Conservation (phyloP, 441 rosid genomes). For the Erodium trifolium region DNA sequence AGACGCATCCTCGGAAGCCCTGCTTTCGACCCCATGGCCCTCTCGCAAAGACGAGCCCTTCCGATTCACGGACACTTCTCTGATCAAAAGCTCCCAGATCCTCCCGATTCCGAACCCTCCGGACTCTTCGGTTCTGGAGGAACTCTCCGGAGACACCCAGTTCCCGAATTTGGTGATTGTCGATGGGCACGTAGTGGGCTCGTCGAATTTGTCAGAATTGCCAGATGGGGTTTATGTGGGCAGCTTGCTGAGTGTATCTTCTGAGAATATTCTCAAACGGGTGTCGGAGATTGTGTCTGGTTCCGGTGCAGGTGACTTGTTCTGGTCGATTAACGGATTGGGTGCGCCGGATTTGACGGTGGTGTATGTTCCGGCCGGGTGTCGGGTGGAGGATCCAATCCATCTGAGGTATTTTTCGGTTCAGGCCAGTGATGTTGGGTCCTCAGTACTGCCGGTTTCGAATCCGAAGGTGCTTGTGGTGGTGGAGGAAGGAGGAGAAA, state of each 20-base stretch:
- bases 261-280: conserved; percentile 34
- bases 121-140: conserved; percentile 16
- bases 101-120: conserved; percentile 50
- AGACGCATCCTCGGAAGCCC: conserved; percentile 52
- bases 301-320: conserved; percentile 68
- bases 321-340: conserved; percentile 79
- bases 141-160: conserved; percentile 30
- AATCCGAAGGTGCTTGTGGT: conserved; percentile 79
- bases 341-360: conserved; percentile 84
- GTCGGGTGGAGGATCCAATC: conserved; percentile 54
- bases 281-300: conserved; percentile 36
- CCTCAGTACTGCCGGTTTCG: conserved; percentile 59
- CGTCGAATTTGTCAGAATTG: conserved; percentile 39
- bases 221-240: conserved; percentile 70
- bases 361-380: conserved; percentile 68
- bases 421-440: conserved; percentile 45
- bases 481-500: conserved; percentile 81
- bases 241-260: conserved; percentile 38
- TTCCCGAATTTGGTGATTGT: conserved; percentile 40
- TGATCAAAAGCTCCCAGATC: conserved; percentile 51
- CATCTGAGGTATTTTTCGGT: conserved; percentile 59
- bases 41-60: conserved; percentile 76
- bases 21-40: conserved; percentile 79
- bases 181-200: conserved; percentile 62
- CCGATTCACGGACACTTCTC: conserved; percentile 74